Base-by-base conservation (phyloP, 192 early-diverging fungal species). In the Backusella psychrophila region DNA sequence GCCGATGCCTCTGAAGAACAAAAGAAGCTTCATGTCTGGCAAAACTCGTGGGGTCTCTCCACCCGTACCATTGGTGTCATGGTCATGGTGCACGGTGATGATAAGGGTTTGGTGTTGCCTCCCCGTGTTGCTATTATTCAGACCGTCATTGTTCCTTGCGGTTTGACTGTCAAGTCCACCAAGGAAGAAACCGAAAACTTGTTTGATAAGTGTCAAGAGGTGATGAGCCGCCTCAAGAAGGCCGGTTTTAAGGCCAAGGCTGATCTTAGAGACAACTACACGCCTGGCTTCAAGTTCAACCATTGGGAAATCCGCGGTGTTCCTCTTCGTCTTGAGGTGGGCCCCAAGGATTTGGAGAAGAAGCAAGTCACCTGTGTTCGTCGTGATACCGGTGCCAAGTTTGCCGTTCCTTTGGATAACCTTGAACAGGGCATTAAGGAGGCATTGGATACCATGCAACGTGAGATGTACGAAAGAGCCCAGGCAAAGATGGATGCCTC, bases 41-140 rank as follows among this genome's bases (percentile, higher is more conserved):
- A 99, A 87, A 98, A 97, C 88, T 97, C 96, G 70, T 99, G 98
- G 98, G 98, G 98, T 79, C 80, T 99, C 63, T 93, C 97, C 66
- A 99, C 98, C 49, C 94, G 98, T 72, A 95, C 92, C 38, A 97
- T 99, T 82, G 98, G 98, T 83, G 96, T 96, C 44, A 96, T 99
- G 96, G 96, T 99, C 53, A 99, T 99, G 98, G 87, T 96, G 34
- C 98, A 99, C 83, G 93, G 97, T 76, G 98, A 99, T 83, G 91
- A 99, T 87, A 96, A 98, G 90, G 98, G 98, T 72, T 90, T 99
- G 56, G 96, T 99, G 11, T 82, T 99, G 74, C 98, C 98, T 77
- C 98, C 98, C 34, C 91, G 94, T 33, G 95, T 98, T 66, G 95
- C 97, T 23, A 75, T 88, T 76, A 86, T 93, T 31, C 98, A 99